Evolutionary conservation across 108 stramenopile genomes (phyloP).

Genomic region (Pseudonitzschia delicatissima): DNA sequence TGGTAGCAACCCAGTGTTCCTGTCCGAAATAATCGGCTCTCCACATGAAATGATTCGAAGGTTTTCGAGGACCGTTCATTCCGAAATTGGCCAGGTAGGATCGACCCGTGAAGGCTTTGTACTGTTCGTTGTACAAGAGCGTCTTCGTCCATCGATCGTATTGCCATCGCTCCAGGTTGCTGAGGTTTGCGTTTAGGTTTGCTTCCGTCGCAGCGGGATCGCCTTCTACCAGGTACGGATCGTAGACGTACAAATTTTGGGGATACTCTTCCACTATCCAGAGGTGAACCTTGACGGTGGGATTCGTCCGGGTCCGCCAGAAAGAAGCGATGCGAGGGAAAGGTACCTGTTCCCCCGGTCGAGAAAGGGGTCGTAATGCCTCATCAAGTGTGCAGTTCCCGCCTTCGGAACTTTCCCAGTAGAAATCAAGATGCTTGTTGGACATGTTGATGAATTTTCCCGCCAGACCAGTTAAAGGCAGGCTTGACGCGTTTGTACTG

Average conservation of each 20-base stretch:
- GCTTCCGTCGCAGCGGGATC: conserved; percentile 55
- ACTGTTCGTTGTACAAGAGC: conserved; percentile 56
- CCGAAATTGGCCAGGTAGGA: conserved; percentile 48
- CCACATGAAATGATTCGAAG: conserved; percentile 70
- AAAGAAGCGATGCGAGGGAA: conserved; percentile 9
- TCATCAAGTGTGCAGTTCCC: conserved; percentile 32
- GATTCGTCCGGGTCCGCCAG: conserved; percentile 36
- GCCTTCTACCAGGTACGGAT: conserved; percentile 61
- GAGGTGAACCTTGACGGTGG: conserved; percentile 14
- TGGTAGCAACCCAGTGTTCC: conserved; percentile 74
- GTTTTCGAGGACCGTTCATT: conserved; percentile 38
- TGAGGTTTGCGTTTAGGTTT: conserved; percentile 48
- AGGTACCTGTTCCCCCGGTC: conserved; percentile 48
- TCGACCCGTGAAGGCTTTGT: conserved; percentile 59
- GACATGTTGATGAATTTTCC: conserved; percentile 79
- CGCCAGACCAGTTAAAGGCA: conserved; percentile 54
- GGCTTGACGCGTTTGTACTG: conserved; percentile 29
- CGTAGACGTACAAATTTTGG: conserved; percentile 53
- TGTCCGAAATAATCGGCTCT: conserved; percentile 78
- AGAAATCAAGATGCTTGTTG: conserved; percentile 34
- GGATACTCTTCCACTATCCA: conserved; percentile 46
- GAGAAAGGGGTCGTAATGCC: conserved; percentile 40
- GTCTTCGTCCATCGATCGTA: conserved; percentile 51
- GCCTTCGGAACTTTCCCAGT: conserved; percentile 56
- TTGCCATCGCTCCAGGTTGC: conserved; percentile 32